Conservation (phyloP, 2,329 filamentous ascomycete genomes). For the Neofusicoccum kwambonambiense region DNA sequence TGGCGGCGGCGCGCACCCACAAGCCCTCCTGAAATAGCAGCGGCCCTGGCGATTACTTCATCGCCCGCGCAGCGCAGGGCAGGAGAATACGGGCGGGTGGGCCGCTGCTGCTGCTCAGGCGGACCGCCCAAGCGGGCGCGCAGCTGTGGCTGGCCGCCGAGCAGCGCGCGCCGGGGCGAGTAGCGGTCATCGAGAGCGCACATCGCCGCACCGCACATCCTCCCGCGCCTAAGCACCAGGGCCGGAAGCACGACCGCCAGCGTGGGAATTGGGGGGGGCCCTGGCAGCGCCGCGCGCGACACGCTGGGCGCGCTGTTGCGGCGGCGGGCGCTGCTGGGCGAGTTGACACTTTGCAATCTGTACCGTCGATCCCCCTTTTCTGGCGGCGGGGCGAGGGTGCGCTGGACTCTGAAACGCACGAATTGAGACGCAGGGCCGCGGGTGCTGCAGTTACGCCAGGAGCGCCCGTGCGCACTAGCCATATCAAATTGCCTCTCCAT, state of each 20-base stretch:
- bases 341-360: conserved; percentile 18
- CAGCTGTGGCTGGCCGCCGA: conserved; percentile 8
- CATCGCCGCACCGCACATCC: conserved; percentile 10
- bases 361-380: conserved; percentile 20
- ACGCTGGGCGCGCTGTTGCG: conserved; percentile 2
- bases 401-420: conserved; percentile 16
- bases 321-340: conserved; percentile 8
- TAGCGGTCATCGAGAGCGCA: background rate
- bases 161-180: background rate
- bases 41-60: conserved; percentile 9
- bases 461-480: conserved; percentile 13
- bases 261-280: conserved; percentile 2
- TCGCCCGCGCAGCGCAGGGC: background rate
- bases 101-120: conserved; percentile 9
- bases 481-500: conserved; percentile 17
- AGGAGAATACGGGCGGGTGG: background rate
- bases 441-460: conserved; percentile 15
- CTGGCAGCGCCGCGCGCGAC: background rate
- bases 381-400: conserved; percentile 13
- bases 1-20: conserved; percentile 8
- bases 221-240: background rate
- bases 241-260: conserved; percentile 9
- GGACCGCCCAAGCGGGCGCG: background rate
- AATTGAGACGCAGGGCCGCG: conserved; percentile 16
- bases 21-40: conserved; percentile 14